phyloP scores from a whole-genome alignment of 2,329 filamentous ascomycete species.

The Talaromyces piceae region DNA sequence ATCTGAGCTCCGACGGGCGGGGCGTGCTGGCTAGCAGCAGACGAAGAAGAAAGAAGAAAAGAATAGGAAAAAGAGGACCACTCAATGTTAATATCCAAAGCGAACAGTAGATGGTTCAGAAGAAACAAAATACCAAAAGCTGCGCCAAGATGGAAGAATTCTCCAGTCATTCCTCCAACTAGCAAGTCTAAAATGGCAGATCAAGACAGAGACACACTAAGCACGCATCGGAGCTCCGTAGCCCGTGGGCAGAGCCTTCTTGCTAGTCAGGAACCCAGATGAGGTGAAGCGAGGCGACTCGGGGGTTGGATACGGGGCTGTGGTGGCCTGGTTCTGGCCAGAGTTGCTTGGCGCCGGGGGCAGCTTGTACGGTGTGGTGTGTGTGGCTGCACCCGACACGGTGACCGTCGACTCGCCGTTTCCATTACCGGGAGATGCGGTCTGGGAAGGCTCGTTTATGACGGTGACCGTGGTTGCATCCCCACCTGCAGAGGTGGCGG shows the following conservation, averaged over 20 bases:
- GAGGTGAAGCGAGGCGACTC: conserved; percentile 12
- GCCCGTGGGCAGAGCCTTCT: conserved; percentile 16
- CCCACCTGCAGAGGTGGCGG: neutral
- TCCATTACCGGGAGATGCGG: neutral
- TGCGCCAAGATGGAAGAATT: too few species aligned
- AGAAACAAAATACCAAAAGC: too few species aligned
- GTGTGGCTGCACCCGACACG: neutral
- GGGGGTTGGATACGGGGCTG: conserved; percentile 11
- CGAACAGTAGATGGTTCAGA: too few species aligned
- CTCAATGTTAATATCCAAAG: too few species aligned
- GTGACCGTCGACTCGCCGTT: neutral
- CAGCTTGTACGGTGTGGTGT: conserved; percentile 3
- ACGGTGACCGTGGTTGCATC: conserved; percentile 1
- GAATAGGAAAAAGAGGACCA: conserved; percentile 12
- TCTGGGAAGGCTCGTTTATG: neutral
- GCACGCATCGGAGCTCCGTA: conserved; percentile 5
- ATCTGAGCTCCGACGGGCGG: neutral
- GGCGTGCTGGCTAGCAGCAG: conserved; percentile 6
- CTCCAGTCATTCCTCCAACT: too few species aligned
- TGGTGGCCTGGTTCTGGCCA: conserved; percentile 6
- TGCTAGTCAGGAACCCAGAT: conserved; percentile 27
- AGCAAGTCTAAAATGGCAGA: too few species aligned
- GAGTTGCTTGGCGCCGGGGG: conserved; percentile 12
- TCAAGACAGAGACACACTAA: neutral
- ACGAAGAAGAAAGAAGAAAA: conserved; percentile 14